Percentiles rank a stretch among this genome's conserved stretches.
phyloP scores from a whole-genome alignment of 768 basidiomycete genomes.

The Boletus sensibilis region DNA sequence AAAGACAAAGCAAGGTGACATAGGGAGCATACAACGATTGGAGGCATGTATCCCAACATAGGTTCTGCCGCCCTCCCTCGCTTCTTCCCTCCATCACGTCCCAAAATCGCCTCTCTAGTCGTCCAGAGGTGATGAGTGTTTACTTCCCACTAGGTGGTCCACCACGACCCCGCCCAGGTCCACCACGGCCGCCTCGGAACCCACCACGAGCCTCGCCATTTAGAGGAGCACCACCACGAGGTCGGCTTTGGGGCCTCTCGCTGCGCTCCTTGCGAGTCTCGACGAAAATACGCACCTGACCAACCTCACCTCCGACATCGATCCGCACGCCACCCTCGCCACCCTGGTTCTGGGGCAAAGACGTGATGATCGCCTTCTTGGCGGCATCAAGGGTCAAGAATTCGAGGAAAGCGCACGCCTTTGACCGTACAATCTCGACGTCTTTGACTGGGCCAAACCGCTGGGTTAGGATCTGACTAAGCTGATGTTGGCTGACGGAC shows the following conservation, averaged over 20 bases:
- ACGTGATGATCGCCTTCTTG: conserved; percentile 78
- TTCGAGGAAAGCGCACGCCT: conserved; percentile 95
- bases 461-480: conserved; percentile 48
- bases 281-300: conserved; percentile 61
- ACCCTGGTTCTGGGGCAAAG: conserved; percentile 62
- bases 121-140: not conserved
- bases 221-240: conserved; percentile 58
- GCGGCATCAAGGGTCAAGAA: conserved; percentile 77
- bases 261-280: conserved; percentile 92
- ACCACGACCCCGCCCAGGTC: conserved; percentile 44
- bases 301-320: conserved; percentile 56
- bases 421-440: conserved; percentile 81
- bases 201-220: conserved; percentile 49
- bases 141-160: conserved; percentile 32
- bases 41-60: conserved; percentile 13
- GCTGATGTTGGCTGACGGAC: conserved; percentile 49
- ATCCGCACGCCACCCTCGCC: conserved; percentile 89
- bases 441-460: conserved; percentile 86
- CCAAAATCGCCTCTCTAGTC: conserved; percentile 1
- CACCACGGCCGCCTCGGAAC: conserved; percentile 46
- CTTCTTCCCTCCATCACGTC: not conserved
- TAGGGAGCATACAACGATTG: conserved; percentile 11
- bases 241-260: conserved; percentile 66
- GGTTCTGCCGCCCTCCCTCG: not conserved
- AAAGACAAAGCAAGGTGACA: conserved; percentile 15